A percentile compares a stretch with the other conserved stretches of the same genome.
phyloP scores from a whole-genome alignment of 106 monocot genomes.

The Posidonia australis region DNA sequence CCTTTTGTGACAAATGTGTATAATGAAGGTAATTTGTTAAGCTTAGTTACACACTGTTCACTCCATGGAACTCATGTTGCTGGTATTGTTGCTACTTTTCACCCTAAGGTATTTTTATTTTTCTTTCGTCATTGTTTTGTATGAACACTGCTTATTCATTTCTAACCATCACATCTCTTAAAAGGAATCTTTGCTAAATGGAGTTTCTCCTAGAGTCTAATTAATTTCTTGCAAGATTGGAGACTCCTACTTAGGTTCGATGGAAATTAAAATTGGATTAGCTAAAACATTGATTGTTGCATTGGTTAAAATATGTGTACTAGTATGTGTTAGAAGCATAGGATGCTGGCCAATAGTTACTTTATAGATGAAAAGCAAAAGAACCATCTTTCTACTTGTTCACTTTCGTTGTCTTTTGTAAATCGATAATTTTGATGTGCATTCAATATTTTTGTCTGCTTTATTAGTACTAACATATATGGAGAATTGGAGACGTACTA shows the following conservation, averaged over 20 bases:
- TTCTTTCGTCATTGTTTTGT: neutral
- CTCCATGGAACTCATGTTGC: slow-evolving; percentile 98
- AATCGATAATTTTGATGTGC: no score
- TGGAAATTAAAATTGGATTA: slow-evolving; percentile 91
- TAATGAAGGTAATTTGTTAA: slow-evolving; percentile 89
- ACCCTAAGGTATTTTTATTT: slow-evolving; percentile 50
- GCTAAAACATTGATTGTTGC: slow-evolving; percentile 81
- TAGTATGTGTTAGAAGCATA: no score
- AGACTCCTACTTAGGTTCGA: slow-evolving; percentile 79
- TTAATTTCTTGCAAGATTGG: slow-evolving; percentile 98
- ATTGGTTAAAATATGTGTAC: no score
- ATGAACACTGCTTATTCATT: neutral
- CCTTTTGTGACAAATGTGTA: slow-evolving; percentile 94
- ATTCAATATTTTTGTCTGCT: no score
- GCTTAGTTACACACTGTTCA: slow-evolving; percentile 96
- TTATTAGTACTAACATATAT: no score
- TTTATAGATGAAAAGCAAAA: no score
- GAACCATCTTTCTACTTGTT: no score
- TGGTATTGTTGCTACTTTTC: slow-evolving; percentile 83
- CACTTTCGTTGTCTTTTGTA: no score
- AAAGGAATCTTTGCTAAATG: slow-evolving; percentile 90
- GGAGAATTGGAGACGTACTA: no score
- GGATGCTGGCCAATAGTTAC: no score
- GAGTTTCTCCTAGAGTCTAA: slow-evolving; percentile 93
- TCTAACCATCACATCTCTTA: slow-evolving; percentile 7